Percentiles rank a stretch among this genome's conserved stretches.
Evolutionary conservation across 1,139 yeast species (phyloP).

Genomic region (Yamadazyma trypodendri): DNA sequence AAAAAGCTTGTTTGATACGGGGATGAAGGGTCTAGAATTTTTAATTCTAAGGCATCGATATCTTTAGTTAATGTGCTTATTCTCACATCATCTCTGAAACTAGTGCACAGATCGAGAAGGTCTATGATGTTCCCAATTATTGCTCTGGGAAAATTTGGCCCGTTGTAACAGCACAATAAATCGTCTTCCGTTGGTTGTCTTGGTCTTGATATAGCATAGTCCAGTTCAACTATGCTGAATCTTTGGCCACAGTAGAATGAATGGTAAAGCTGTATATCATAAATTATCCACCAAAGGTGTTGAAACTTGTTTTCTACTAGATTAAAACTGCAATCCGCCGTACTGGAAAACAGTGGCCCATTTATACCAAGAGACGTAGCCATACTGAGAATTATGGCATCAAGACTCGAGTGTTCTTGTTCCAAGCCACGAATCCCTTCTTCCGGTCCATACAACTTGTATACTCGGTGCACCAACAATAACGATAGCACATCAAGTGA

Average conservation of each 20-base stretch:
- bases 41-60: constrained; percentile 27
- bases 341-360: background rate
- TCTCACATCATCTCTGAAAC: constrained; percentile 17
- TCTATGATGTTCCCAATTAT: constrained; percentile 1
- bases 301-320: background rate
- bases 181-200: constrained; percentile 14
- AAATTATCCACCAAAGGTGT: constrained; percentile 2
- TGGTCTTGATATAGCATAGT: constrained; percentile 20
- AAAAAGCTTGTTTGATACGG: background rate
- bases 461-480: constrained; percentile 35
- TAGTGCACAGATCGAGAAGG: constrained; percentile 19
- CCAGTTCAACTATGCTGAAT: constrained; percentile 14
- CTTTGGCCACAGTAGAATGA: background rate
- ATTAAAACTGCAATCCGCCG: too few species aligned
- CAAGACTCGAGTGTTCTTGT: constrained; percentile 37
- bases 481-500: constrained; percentile 52
- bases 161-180: constrained; percentile 19
- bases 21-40: background rate
- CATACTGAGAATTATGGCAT: constrained; percentile 11
- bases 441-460: constrained; percentile 47
- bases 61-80: constrained; percentile 18
- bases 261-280: constrained; percentile 1
- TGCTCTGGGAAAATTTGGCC: constrained; percentile 5
- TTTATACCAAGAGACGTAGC: background rate
- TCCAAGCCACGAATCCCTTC: constrained; percentile 49